Evolutionary conservation across 805 yeast species (phyloP).

Genomic region (Pichia cabralensis): DNA sequence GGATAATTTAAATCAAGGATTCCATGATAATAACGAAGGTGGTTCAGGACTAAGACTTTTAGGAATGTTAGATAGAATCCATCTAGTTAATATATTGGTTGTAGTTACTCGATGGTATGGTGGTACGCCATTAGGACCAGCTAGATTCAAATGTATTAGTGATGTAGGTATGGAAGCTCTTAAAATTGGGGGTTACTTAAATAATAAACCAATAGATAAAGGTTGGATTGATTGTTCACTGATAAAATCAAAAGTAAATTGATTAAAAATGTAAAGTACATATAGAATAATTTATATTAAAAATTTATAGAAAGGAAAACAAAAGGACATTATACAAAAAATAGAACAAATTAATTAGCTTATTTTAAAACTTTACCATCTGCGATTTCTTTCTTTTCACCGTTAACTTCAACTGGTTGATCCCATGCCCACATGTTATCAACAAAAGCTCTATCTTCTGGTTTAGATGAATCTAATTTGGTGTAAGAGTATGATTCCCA

Average conservation of each 20-base stretch:
- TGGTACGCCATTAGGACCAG: conserved; percentile 63
- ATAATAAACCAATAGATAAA: conserved; percentile 1
- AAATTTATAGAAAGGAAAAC: background rate
- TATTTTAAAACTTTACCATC: conserved; percentile 98
- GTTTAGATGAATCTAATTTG: conserved; percentile 71
- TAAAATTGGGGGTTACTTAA: conserved; percentile 26
- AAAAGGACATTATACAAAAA: background rate
- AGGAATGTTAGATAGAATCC: conserved; percentile 40
- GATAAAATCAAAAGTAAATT: background rate
- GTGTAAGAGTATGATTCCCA: conserved; percentile 89
- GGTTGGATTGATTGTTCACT: conserved; percentile 12
- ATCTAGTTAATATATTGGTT: conserved; percentile 44
- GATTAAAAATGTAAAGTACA: background rate
- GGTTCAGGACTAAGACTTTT: conserved; percentile 61
- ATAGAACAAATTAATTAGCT: conserved; percentile 10
- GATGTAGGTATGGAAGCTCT: conserved; percentile 45
- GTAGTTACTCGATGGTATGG: conserved; percentile 80
- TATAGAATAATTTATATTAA: too few relatives aligned
- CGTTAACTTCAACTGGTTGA: conserved; percentile 74
- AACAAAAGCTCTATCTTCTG: conserved; percentile 69
- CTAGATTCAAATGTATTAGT: conserved; percentile 59
- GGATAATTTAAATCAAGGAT: conserved; percentile 41
- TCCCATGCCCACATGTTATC: conserved; percentile 98
- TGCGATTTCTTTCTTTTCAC: conserved; percentile 77
- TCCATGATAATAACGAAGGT: conserved; percentile 60